These are phyloP conservation scores for Fusarium temperatum DNA, from an alignment of 2,329 filamentous ascomycete genomes.

Conservation along the genomic window DNA sequence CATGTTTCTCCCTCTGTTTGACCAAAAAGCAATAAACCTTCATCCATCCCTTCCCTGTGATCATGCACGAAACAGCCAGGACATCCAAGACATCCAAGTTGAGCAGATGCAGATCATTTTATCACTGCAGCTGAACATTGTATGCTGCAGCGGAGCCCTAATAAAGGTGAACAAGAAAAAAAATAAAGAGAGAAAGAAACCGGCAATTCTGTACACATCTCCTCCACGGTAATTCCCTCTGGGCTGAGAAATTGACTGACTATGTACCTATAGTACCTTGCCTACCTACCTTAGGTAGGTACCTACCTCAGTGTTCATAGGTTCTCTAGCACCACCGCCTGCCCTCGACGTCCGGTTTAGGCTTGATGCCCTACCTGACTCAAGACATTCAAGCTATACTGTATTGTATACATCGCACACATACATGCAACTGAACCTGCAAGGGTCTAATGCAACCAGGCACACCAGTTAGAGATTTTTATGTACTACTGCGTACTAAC, in stretches of 20 bases:
- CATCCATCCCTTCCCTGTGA: conserved; percentile 20
- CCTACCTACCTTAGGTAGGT: too few species aligned
- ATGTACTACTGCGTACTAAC: conserved; percentile 7
- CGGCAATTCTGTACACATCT: not conserved
- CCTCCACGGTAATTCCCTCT: not conserved
- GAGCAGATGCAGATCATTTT: conserved; percentile 25
- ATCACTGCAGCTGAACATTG: not conserved
- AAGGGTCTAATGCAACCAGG: conserved; percentile 20
- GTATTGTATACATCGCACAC: conserved; percentile 4
- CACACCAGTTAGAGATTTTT: conserved; percentile 26
- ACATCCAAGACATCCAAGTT: conserved; percentile 17
- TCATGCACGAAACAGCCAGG: conserved; percentile 27
- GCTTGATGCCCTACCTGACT: conserved; percentile 30
- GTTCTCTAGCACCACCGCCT: not conserved
- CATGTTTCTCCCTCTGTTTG: conserved; percentile 13
- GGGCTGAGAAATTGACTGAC: not conserved
- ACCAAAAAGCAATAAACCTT: conserved; percentile 33
- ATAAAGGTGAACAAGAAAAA: not conserved
- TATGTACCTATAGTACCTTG: not conserved
- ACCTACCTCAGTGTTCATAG: not conserved
- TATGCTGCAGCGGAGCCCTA: not conserved
- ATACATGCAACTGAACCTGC: conserved; percentile 7
- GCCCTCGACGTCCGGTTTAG: conserved; percentile 7
- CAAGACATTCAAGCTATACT: conserved; percentile 13
- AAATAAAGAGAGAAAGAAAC: not conserved